Evolutionary conservation across 1,139 yeast species (phyloP).

Genomic region (Geotrichum fermentans): DNA sequence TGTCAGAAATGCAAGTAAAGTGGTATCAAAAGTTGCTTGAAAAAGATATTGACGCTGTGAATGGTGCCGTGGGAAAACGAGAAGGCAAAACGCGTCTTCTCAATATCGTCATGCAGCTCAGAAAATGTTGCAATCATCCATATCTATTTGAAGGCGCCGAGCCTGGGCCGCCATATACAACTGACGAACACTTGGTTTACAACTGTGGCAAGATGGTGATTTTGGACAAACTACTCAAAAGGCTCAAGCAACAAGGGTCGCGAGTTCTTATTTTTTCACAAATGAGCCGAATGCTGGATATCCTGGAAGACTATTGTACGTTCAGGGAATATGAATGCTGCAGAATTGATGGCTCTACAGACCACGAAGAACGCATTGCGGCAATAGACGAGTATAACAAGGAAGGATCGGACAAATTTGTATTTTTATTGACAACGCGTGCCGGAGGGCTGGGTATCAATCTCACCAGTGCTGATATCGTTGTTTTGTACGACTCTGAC

Average conservation of each 20-base stretch:
- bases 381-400: constrained; percentile 90
- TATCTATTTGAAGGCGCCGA: constrained; percentile 97
- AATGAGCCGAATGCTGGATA: constrained; percentile 89
- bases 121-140: constrained; percentile 97
- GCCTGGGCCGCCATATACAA: constrained; percentile 97
- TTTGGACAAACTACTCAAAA: constrained; percentile 72
- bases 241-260: constrained; percentile 72
- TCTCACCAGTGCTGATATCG: constrained; percentile 87
- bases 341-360: constrained; percentile 92
- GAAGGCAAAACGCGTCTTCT: constrained; percentile 82
- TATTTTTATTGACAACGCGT: constrained; percentile 85
- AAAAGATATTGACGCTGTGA: constrained; percentile 93
- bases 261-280: constrained; percentile 90
- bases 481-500: constrained; percentile 85
- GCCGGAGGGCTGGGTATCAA: constrained; percentile 99
- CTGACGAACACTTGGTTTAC: constrained; percentile 85
- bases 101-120: constrained; percentile 91
- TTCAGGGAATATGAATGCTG: constrained; percentile 82
- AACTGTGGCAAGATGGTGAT: constrained; percentile 90
- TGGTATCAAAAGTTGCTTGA: constrained; percentile 89
- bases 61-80: constrained; percentile 84
- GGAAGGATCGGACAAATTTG: constrained; percentile 75
- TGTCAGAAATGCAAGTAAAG: constrained; percentile 88
- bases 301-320: constrained; percentile 85
- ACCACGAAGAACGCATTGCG: constrained; percentile 85